A percentile compares a stretch with the other conserved stretches of the same genome.
phyloP scores from a whole-genome alignment of 1,284 basidiomycete species.

The Thecaphora thlaspeos region DNA sequence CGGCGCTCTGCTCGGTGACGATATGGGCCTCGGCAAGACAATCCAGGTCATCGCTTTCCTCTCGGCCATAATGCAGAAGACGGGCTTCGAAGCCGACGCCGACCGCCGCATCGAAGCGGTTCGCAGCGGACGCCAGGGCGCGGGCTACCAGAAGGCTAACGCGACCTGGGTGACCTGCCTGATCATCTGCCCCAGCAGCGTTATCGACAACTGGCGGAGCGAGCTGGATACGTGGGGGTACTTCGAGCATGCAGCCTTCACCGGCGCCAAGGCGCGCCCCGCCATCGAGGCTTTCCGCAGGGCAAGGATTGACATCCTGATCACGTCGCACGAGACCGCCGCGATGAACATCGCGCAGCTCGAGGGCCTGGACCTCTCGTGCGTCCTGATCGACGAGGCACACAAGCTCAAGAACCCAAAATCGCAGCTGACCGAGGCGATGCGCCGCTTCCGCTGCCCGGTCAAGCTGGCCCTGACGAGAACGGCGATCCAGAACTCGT shows the following conservation, averaged over 20 bases:
- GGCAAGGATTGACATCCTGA: constrained; percentile 69
- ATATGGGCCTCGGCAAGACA: constrained; percentile 76
- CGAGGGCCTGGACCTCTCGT: constrained; percentile 64
- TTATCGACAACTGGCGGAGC: constrained; percentile 76
- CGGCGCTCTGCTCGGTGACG: constrained; percentile 79
- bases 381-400: constrained; percentile 72
- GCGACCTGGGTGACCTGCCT: constrained; percentile 68
- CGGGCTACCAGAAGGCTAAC: constrained; percentile 19
- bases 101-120: constrained; percentile 64
- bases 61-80: constrained; percentile 78
- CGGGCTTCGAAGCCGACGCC: constrained; percentile 66
- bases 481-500: constrained; percentile 80
- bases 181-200: constrained; percentile 75
- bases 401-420: constrained; percentile 74
- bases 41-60: constrained; percentile 85
- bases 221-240: constrained; percentile 70
- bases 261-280: constrained; percentile 10
- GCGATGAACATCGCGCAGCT: constrained; percentile 68
- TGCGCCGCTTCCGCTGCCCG: constrained; percentile 67
- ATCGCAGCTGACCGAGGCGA: constrained; percentile 66
- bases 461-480: constrained; percentile 75
- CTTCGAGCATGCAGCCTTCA: constrained; percentile 34
- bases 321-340: constrained; percentile 23
- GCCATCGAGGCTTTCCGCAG: constrained; percentile 62
- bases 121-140: constrained; percentile 12